Evolutionary conservation across 169 alveolate genomes (phyloP).

Genomic region (Theileria equi): DNA sequence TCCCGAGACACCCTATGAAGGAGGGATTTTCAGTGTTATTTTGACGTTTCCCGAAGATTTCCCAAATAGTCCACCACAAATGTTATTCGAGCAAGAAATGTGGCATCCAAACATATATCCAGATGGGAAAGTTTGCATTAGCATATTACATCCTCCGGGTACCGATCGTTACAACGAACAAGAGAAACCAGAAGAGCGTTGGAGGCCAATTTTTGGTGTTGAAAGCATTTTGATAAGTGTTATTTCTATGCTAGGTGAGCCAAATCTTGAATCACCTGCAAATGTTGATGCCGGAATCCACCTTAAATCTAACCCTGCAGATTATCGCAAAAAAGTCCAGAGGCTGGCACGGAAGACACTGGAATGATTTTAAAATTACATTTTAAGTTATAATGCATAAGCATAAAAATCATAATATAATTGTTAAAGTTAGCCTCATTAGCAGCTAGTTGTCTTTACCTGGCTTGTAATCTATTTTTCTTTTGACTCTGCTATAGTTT

Average conservation of each 20-base stretch:
- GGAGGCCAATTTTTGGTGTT: slow-evolving; percentile 98
- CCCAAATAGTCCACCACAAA: slow-evolving; percentile 97
- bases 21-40: slow-evolving; percentile 93
- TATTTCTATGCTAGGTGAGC: slow-evolving; percentile 94
- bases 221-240: slow-evolving; percentile 93
- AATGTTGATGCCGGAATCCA: slow-evolving; percentile 93
- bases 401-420: too few relatives aligned
- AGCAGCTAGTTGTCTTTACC: too few relatives aligned
- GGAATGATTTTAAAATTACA: neutral
- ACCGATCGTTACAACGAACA: slow-evolving; percentile 91
- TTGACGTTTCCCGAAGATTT: slow-evolving; percentile 94
- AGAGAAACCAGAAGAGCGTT: slow-evolving; percentile 96
- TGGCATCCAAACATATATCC: slow-evolving; percentile 95
- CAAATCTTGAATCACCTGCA: slow-evolving; percentile 96
- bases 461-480: too few relatives aligned
- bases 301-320: slow-evolving; percentile 80
- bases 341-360: slow-evolving; percentile 75
- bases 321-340: slow-evolving; percentile 86
- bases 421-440: too few relatives aligned
- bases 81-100: slow-evolving; percentile 94
- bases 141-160: slow-evolving; percentile 97
- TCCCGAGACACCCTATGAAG: slow-evolving; percentile 93
- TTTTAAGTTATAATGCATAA: too few relatives aligned
- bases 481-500: neutral
- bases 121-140: slow-evolving; percentile 96